Evolutionary conservation across 108 stramenopile genomes (phyloP), one percentile per base, ranked within the genome.

Genomic region (Fistulifera pelliculosa): DNA sequence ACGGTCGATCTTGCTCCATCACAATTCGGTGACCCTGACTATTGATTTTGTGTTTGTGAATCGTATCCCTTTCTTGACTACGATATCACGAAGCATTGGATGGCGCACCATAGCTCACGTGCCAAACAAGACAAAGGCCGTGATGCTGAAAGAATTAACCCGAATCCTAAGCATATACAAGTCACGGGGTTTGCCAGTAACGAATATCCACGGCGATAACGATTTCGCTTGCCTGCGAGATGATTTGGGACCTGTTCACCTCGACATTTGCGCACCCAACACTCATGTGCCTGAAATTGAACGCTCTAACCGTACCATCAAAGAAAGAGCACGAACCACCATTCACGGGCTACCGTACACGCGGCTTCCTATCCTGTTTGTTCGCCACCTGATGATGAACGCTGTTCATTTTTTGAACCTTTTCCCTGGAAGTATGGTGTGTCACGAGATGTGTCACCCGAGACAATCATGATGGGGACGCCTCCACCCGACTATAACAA

Each of bases 1-100:
- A 14, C 1, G 13, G 12, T 25, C 49, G 3, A 31, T 81, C 19
- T 12, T 72, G 0, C 42, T 56, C 0, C 18, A 40, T 17, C 41
- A 66, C 53, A 27, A 49, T 8, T 10, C 25, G 23, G 61, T 77
- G 23, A 66, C 56, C 2, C 19, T 77, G 38, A 42, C 24, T 0
- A 43, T 49, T 11, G 81, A 76, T 51, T 50, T 54, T 1, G 53
- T 79, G 55, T 56, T 58, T 21, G 68, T 79, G 11, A 68, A 79
- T 24, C n/a, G 52, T 11, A 10, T 75, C 1, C 66, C 63, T 0
- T 75, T 80, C 41, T 47, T 75, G 0, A 25, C 44, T 50, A 65
- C 55, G 0, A 18, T 77, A 22, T 48, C 27, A 0, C 47, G 47
- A 7, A 76, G 70, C 47, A 54, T 56, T 1, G 60, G 73, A 53